Evolutionary conservation across 768 basidiomycete genomes (phyloP).

Genomic region (Tulasnella sp.): DNA sequence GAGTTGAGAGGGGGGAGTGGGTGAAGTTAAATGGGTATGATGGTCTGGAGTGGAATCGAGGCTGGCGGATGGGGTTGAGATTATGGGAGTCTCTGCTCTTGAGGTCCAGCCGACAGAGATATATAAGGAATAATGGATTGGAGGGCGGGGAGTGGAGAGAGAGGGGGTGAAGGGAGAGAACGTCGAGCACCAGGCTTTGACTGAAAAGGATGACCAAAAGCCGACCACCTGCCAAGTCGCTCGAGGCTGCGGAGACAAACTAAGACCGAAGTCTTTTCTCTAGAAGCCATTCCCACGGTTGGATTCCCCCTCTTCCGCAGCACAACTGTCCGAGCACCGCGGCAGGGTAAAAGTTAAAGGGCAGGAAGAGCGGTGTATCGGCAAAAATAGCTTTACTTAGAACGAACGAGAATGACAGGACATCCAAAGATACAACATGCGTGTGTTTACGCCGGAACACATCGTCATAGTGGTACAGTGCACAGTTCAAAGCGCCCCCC

Average conservation of each 20-base stretch:
- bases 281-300: neutral
- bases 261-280: neutral
- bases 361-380: neutral
- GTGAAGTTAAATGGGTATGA: neutral
- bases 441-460: neutral
- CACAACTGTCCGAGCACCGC: neutral
- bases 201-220: neutral
- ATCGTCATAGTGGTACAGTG: neutral
- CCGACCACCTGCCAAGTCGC: neutral
- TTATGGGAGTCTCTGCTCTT: neutral
- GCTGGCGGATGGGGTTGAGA: neutral
- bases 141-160: neutral
- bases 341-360: neutral
- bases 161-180: neutral
- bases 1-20: neutral
- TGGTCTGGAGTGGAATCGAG: neutral
- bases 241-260: neutral
- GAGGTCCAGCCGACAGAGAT: neutral
- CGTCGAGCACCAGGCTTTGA: slow-evolving; percentile 3
- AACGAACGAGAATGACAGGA: neutral
- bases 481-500: neutral
- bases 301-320: neutral
- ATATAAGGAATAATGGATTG: neutral
- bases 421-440: neutral
- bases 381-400: neutral